Conservation (phyloP, 2,329 filamentous ascomycete species). For the Xylariaceae sp. region DNA sequence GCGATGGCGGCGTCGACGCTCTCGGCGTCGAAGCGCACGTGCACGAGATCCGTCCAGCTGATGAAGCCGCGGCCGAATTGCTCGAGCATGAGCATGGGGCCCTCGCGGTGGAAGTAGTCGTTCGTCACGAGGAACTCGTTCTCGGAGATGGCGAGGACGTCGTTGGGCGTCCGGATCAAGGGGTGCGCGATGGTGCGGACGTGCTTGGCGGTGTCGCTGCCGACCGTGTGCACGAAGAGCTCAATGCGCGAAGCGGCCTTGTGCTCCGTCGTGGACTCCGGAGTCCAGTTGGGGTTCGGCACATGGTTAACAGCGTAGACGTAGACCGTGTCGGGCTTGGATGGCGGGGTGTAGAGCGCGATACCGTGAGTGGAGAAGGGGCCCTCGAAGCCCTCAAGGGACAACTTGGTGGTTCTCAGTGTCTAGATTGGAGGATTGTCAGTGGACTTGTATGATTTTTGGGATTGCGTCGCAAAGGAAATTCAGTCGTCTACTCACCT, state of each 20-base stretch:
- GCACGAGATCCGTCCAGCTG: conserved; percentile 47
- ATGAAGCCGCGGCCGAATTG: conserved; percentile 30
- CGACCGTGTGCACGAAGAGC: conserved; percentile 50
- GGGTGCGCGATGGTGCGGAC: conserved; percentile 50
- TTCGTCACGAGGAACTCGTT: conserved; percentile 54
- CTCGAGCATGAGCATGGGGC: conserved; percentile 43
- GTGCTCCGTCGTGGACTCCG: conserved; percentile 24
- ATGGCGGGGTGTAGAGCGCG: conserved; percentile 42
- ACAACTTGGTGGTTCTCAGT: conserved; percentile 43
- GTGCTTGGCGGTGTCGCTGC: conserved; percentile 38
- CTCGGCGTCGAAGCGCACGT: conserved; percentile 37
- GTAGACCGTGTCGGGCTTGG: conserved; percentile 47
- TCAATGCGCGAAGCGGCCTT: conserved; percentile 51
- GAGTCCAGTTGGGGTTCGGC: conserved; percentile 41
- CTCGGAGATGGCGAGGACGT: conserved; percentile 45
- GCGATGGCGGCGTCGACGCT: conserved; percentile 42
- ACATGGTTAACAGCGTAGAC: conserved; percentile 58
- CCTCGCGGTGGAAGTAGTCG: conserved; percentile 51
- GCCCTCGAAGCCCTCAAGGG: conserved; percentile 46
- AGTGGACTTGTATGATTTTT: background rate
- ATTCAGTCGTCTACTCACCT: conserved; percentile 34
- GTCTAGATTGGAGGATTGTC: conserved; percentile 26
- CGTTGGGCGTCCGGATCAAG: conserved; percentile 53
- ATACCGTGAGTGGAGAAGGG: conserved; percentile 57
- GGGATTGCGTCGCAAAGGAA: background rate